A percentile compares a stretch with the other conserved stretches of the same genome.
Conservation (phyloP, 2,329 filamentous ascomycete genomes). For the Colletotrichum eremochloae region DNA sequence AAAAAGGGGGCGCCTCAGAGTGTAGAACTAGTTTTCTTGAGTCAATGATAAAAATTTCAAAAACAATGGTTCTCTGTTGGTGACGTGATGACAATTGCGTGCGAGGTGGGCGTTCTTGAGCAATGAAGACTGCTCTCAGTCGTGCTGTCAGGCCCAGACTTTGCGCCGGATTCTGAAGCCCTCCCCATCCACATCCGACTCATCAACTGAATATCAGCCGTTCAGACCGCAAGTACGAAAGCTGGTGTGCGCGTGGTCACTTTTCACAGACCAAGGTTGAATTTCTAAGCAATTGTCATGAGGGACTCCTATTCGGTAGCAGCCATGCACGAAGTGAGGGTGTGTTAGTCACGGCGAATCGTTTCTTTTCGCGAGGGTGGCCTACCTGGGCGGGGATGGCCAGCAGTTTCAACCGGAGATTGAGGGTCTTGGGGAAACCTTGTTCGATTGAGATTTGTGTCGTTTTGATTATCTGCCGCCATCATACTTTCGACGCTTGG, state of each 20-base stretch:
- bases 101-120: neutral
- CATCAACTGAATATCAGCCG: neutral
- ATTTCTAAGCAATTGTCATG: neutral
- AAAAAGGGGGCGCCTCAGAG: constrained; percentile 26
- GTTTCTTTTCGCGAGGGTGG: neutral
- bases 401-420: neutral
- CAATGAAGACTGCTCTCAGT: neutral
- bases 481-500: neutral
- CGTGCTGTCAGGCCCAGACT: neutral
- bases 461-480: neutral
- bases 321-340: too few species aligned
- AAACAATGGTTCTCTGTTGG: neutral
- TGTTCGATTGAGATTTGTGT: neutral
- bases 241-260: neutral
- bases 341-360: neutral
- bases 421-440: neutral
- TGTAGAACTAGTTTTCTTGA: constrained; percentile 39
- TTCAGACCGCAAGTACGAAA: neutral
- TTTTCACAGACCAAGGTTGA: too few species aligned
- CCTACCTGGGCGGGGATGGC: neutral
- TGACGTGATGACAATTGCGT: neutral
- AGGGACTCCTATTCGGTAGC: too few species aligned
- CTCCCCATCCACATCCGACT: neutral
- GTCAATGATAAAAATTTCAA: constrained; percentile 19
- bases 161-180: neutral